A percentile compares a stretch with the other conserved stretches of the same genome.
These are phyloP conservation scores for Zoysia pacifica DNA, from an alignment of 176 grass and related monocot genomes.

Conservation along the genomic window DNA sequence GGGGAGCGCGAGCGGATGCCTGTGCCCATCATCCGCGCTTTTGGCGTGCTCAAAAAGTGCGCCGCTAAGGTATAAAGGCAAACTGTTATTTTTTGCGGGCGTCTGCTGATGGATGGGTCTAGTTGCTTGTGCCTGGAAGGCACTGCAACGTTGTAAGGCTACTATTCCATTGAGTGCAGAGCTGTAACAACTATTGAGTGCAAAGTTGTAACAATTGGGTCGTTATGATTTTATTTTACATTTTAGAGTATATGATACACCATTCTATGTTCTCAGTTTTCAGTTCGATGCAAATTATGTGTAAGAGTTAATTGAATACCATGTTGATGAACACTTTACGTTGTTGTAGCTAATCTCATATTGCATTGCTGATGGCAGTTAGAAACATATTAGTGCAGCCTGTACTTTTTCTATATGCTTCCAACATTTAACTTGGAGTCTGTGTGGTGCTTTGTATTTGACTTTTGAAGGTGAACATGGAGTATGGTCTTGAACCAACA, in stretches of 20 bases:
- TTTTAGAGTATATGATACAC: background rate
- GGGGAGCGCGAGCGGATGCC: slow-evolving; percentile 87
- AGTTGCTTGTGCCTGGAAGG: background rate
- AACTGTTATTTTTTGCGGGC: background rate
- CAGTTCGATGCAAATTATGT: slow-evolving; percentile 11
- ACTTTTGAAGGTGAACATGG: slow-evolving; percentile 83
- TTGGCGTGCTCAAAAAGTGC: slow-evolving; percentile 94
- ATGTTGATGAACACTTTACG: background rate
- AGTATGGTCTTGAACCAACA: slow-evolving; percentile 85
- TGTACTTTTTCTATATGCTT: slow-evolving; percentile 16
- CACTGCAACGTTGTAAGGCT: slow-evolving; percentile 1
- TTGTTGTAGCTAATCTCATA: slow-evolving; percentile 8
- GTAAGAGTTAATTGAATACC: background rate
- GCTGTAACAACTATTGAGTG: background rate
- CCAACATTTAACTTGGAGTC: background rate
- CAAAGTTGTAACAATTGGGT: background rate
- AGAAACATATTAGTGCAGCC: background rate
- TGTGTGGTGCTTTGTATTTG: slow-evolving; percentile 27
- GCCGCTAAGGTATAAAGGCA: slow-evolving; percentile 77
- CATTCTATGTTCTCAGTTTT: background rate
- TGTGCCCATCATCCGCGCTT: slow-evolving; percentile 87
- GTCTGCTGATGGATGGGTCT: slow-evolving; percentile 12
- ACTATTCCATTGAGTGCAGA: background rate
- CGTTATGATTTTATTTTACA: slow-evolving; percentile 3
- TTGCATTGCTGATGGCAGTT: background rate